Evolutionary conservation across 345 rosid species (phyloP), one percentile per base, ranked within the genome.

Genomic region (Balakata baccata): DNA sequence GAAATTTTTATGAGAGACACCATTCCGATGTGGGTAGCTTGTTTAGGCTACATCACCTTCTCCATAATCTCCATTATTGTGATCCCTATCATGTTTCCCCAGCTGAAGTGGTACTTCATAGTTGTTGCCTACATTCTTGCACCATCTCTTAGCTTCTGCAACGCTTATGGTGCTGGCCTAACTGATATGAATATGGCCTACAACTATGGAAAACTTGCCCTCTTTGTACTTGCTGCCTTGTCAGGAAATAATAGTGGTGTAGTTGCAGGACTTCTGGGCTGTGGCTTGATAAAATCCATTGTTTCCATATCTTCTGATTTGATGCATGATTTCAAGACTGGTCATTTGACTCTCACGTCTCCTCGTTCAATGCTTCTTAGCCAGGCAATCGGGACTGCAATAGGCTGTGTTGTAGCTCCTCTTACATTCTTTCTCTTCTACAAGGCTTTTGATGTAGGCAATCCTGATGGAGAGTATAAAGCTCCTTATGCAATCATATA

Each of bases 151-250:
- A 85, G 98, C 81, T 95, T 91, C 85, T 93, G 99, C 84, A 95
- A 95, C 56, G 99, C 99, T 0, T 95, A 95, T 17, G 96, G 99
- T 1, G 96, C 97, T 5, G 98, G 99, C 11, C 85, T 93, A 41
- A 95, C 98, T 0, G 99, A 92, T 84, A 93, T 95, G 94, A 95
- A 93, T 87, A 91, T 95, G 98, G 93, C 93, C 57, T 93, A 86
- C 77, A 95, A 91, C 72, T 93, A 95, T 8, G 99, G 98, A 39
- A 91, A 95, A 83, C 97, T 92, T 0, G 96, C 96, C 0, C 93
- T 95, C 58, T 92, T 95, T 61, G 82, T 89, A 66, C 88, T 95
- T 7, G 94, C 99, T 0, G 92, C 99, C 1, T 47, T 92, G 50
- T 83, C 92, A 0, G 90, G 94, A 2, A 81, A 87, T 64, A 73